Conservation (phyloP, 139 green algal genomes). For the Pedinophyceae sp. region DNA sequence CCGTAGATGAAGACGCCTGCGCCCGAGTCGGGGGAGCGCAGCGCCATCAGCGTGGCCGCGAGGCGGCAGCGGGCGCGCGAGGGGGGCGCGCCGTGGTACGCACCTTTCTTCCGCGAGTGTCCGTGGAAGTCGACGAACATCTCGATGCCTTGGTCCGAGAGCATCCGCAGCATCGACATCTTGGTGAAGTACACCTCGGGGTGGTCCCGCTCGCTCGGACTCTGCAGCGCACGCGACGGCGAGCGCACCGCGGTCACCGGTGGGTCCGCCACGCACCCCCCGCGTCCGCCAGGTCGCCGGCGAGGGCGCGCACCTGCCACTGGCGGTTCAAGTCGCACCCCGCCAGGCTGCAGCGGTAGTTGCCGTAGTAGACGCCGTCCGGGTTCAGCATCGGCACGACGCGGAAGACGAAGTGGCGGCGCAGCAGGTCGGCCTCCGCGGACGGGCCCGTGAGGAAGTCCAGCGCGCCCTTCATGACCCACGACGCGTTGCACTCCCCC, state of each 20-base stretch:
- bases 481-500: conserved; percentile 55
- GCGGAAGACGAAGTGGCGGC: conserved; percentile 49
- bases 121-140: conserved; percentile 61
- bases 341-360: conserved; percentile 47
- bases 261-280: conserved; percentile 15
- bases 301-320: conserved; percentile 29
- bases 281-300: conserved; percentile 33
- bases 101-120: conserved; percentile 55
- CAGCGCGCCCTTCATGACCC: conserved; percentile 57
- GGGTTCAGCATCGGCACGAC: conserved; percentile 69
- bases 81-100: neutral
- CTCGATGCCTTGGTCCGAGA: conserved; percentile 22
- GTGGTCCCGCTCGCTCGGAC: neutral
- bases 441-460: conserved; percentile 36
- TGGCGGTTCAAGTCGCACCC: conserved; percentile 60
- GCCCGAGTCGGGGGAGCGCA: neutral
- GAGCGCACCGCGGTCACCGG: neutral
- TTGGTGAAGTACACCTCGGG: neutral
- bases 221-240: neutral
- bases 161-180: neutral
- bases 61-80: neutral
- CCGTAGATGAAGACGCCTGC: conserved; percentile 53
- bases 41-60: neutral
- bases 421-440: conserved; percentile 26
- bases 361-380: conserved; percentile 41